Conservation (phyloP, 164 flowering plant genomes). For the Buxus sempervirens region DNA sequence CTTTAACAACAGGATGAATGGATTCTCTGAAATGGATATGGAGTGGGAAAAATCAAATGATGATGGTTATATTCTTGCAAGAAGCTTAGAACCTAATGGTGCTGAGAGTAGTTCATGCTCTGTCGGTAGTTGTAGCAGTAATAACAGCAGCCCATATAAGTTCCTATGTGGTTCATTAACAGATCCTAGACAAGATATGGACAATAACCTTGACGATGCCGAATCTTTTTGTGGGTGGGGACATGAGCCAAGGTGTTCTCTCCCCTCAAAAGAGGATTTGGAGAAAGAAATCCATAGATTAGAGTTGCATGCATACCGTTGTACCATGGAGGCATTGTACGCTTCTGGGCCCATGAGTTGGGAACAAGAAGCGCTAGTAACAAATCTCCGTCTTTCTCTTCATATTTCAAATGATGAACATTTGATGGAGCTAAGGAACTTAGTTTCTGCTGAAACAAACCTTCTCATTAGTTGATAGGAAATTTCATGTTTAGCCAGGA, state of each 20-base stretch:
- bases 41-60: slow-evolving; percentile 37
- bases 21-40: slow-evolving; percentile 34
- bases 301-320: slow-evolving; percentile 86
- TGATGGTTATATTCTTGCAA: slow-evolving; percentile 25
- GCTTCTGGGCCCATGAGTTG: slow-evolving; percentile 93
- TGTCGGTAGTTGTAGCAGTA: slow-evolving; percentile 80
- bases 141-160: slow-evolving; percentile 27
- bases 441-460: slow-evolving; percentile 53
- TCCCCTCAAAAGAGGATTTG: slow-evolving; percentile 40
- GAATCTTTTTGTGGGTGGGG: slow-evolving; percentile 50
- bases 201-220: slow-evolving; percentile 50
- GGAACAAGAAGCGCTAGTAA: slow-evolving; percentile 82
- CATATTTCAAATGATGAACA: slow-evolving; percentile 93
- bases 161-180: slow-evolving; percentile 19
- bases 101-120: slow-evolving; percentile 52
- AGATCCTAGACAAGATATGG: slow-evolving; percentile 34
- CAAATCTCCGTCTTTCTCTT: slow-evolving; percentile 78
- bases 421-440: slow-evolving; percentile 69
- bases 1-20: slow-evolving; percentile 31
- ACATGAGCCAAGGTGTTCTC: slow-evolving; percentile 31
- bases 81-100: slow-evolving; percentile 39
- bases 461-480: slow-evolving; percentile 26
- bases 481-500: slow-evolving; percentile 4
- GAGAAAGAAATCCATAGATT: slow-evolving; percentile 60
- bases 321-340: slow-evolving; percentile 77